Conservation (phyloP, 768 basidiomycete genomes). For the Boletus rubropictus region DNA sequence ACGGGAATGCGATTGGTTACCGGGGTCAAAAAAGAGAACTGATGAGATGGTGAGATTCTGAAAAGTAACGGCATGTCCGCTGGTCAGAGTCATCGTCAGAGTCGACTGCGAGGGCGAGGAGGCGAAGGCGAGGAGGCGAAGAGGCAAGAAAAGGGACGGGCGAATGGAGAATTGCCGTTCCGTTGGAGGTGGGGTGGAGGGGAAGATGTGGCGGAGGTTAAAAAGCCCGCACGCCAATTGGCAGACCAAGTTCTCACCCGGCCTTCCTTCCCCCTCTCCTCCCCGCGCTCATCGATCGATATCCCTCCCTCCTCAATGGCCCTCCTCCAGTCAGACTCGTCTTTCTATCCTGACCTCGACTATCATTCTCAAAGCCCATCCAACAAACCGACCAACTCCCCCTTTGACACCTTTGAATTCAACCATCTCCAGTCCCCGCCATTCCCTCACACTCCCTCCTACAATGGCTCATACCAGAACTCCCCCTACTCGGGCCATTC, state of each 20-base stretch:
- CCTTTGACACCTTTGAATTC: conserved; percentile 40
- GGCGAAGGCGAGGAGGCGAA: neutral
- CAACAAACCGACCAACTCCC: conserved; percentile 24
- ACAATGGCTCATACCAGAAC: conserved; percentile 63
- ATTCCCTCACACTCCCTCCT: conserved; percentile 50
- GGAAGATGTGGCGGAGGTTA: conserved; percentile 27
- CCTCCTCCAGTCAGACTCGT: conserved; percentile 25
- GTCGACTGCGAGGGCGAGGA: neutral
- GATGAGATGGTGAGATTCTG: conserved; percentile 1
- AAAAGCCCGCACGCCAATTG: conserved; percentile 24
- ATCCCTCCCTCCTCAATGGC: conserved; percentile 16
- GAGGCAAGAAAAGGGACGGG: no score
- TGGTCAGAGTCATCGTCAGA: neutral
- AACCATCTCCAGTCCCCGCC: conserved; percentile 32
- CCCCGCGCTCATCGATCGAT: conserved; percentile 3
- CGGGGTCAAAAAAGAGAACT: conserved; percentile 2
- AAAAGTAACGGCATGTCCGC: neutral
- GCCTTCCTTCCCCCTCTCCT: conserved; percentile 5
- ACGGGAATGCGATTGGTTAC: conserved; percentile 2
- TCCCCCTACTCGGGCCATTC: conserved; percentile 66
- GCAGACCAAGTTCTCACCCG: conserved; percentile 26
- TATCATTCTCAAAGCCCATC: conserved; percentile 25
- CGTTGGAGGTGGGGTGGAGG: conserved; percentile 1
- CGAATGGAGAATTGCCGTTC: neutral
- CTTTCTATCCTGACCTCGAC: conserved; percentile 21